phyloP scores from a whole-genome alignment of 2,329 filamentous ascomycete genomes.

The Trichophyton rubrum region DNA sequence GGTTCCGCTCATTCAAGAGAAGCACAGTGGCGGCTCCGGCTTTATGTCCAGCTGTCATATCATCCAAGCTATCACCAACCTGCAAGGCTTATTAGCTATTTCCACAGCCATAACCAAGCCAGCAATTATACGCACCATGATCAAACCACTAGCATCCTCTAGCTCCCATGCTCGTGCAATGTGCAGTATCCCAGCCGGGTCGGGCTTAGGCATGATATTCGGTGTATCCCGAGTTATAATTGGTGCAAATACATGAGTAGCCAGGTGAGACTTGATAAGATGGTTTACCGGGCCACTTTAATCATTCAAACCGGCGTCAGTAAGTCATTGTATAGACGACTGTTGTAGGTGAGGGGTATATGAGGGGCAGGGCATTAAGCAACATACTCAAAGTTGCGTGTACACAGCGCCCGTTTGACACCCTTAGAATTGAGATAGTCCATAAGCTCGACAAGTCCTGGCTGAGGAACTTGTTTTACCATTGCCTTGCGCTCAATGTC shows the following conservation, averaged over 20 bases:
- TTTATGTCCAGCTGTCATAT: constrained; percentile 73
- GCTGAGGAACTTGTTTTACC: constrained; percentile 65
- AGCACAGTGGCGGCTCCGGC: constrained; percentile 88
- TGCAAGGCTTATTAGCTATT: constrained; percentile 13
- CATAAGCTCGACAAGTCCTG: constrained; percentile 68
- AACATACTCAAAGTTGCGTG: constrained; percentile 71
- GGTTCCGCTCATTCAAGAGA: constrained; percentile 71
- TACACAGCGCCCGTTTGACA: constrained; percentile 76
- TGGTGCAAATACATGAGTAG: constrained; percentile 55
- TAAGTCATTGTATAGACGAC: neutral
- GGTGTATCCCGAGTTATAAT: constrained; percentile 73
- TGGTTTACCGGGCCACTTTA: constrained; percentile 31
- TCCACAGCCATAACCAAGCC: neutral
- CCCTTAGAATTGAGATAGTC: constrained; percentile 56
- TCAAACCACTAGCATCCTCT: constrained; percentile 34
- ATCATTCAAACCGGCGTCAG: neutral
- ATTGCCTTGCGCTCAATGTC: constrained; percentile 72
- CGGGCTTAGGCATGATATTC: constrained; percentile 58
- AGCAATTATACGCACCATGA: constrained; percentile 41
- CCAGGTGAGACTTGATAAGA: constrained; percentile 57
- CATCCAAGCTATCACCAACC: constrained; percentile 71
- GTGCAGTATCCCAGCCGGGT: constrained; percentile 75
- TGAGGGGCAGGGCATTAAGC: neutral
- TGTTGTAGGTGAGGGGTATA: neutral
- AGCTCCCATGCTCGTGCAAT: constrained; percentile 69